Percentiles rank a stretch among this genome's conserved stretches.
phyloP scores from a whole-genome alignment of 352 stramenopile genomes.

The Phytophthora chlamydospora region DNA sequence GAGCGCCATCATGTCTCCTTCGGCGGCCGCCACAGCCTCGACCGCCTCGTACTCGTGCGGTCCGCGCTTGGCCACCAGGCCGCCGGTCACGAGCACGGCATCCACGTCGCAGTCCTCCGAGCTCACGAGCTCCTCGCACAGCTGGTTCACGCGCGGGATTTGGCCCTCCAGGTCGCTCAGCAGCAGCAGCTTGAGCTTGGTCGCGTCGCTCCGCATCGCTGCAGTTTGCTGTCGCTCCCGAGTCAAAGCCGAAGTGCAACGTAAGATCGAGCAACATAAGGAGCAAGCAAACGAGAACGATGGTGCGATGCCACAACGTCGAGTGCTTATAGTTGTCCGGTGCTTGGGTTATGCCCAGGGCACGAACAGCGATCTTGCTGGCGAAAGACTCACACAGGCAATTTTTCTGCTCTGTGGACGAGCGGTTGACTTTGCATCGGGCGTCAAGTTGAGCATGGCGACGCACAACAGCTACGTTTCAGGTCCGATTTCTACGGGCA shows the following conservation, averaged over 20 bases:
- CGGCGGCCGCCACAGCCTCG: slow-evolving; percentile 68
- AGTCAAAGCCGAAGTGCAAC: neutral
- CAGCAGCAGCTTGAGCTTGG: slow-evolving; percentile 74
- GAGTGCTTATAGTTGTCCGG: neutral
- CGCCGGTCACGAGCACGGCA: slow-evolving; percentile 79
- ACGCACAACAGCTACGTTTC: no score
- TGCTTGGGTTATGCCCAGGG: slow-evolving; percentile 17
- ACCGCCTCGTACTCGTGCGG: slow-evolving; percentile 58
- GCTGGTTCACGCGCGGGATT: slow-evolving; percentile 70
- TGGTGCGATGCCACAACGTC: slow-evolving; percentile 3
- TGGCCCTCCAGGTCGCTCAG: slow-evolving; percentile 73
- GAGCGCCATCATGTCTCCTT: slow-evolving; percentile 91
- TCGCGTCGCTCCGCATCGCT: slow-evolving; percentile 25
- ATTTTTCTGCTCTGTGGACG: slow-evolving; percentile 22
- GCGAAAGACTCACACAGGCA: slow-evolving; percentile 10
- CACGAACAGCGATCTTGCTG: neutral
- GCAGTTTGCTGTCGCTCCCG: neutral
- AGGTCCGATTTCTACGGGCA: no score
- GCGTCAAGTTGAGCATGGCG: slow-evolving; percentile 16
- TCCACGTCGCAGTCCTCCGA: slow-evolving; percentile 69
- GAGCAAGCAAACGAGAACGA: neutral
- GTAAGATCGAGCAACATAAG: slow-evolving; percentile 22
- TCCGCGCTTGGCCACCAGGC: slow-evolving; percentile 54
- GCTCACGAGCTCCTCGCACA: slow-evolving; percentile 80
- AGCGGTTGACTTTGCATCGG: slow-evolving; percentile 3